phyloP scores from a whole-genome alignment of 768 basidiomycete species.

The Leccinellum luteum region DNA sequence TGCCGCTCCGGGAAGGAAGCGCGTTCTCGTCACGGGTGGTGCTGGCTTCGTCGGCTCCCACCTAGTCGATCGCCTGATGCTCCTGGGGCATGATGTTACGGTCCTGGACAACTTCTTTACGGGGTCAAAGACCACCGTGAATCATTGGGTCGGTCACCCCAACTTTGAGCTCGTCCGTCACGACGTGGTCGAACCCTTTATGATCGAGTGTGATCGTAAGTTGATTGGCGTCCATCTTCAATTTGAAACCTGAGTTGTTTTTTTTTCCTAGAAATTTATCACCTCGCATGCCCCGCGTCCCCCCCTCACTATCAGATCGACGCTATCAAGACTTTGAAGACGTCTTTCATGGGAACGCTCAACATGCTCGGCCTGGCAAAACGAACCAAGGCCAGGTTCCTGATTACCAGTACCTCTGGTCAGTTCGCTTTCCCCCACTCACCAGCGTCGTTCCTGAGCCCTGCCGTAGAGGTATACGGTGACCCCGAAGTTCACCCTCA shows the following conservation, averaged over 20 bases:
- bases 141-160: slow-evolving; percentile 95
- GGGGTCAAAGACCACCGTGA: slow-evolving; percentile 94
- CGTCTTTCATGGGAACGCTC: slow-evolving; percentile 95
- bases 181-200: slow-evolving; percentile 95
- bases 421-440: slow-evolving; percentile 17
- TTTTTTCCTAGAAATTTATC: slow-evolving; percentile 78
- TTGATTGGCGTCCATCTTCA: not conserved
- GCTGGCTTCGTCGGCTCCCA: slow-evolving; percentile 99
- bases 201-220: slow-evolving; percentile 98
- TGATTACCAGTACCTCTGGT: slow-evolving; percentile 95
- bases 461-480: slow-evolving; percentile 83
- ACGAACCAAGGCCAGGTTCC: slow-evolving; percentile 94
- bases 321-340: slow-evolving; percentile 97
- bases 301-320: slow-evolving; percentile 98
- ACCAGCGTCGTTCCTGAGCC: slow-evolving; percentile 1
- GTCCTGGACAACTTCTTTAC: slow-evolving; percentile 99
- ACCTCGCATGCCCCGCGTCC: slow-evolving; percentile 96
- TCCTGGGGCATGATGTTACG: slow-evolving; percentile 95
- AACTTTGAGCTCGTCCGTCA: slow-evolving; percentile 99
- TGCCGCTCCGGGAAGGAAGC: slow-evolving; percentile 72
- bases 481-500: slow-evolving; percentile 99
- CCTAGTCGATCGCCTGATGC: slow-evolving; percentile 95
- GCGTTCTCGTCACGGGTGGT: slow-evolving; percentile 93
- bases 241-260: not conserved
- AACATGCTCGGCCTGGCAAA: slow-evolving; percentile 99